Base-by-base conservation (phyloP, 495 filamentous ascomycete genomes). In the Aspergillus bertholletiae region DNA sequence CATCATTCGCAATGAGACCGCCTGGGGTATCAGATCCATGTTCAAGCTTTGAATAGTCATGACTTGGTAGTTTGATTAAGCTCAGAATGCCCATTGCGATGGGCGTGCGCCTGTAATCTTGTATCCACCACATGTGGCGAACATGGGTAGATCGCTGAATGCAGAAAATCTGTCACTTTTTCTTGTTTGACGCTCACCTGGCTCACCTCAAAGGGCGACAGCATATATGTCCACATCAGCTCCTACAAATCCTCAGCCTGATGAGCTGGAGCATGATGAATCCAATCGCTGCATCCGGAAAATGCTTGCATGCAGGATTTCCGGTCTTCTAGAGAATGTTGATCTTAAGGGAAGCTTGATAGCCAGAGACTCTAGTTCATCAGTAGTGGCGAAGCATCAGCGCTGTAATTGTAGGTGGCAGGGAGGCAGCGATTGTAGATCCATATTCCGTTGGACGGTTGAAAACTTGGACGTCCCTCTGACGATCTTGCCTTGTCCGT, bases 401-500 rank as follows among this genome's bases (percentile, higher is more conserved):
- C 27, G 1, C 18, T 11, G 32, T 17, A 24, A 30, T 7, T 20
- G 37, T 45, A n/a, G 35, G 41, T 37, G 28, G 52, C 34, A 41
- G n/a, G n/a, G n/a, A n/a, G 11, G 37, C 23, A 43, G 49, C 9
- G 21, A 22, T 21, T 27, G 45, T 30, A 17, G 49, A 51, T 48
- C 52, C 13, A 18, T 15, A 22, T 54, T 37, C 34, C 3, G 3
- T 24, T 32, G 24, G 15, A 46, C 17, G 46, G 46, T 49, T 35
- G 28, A 34, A n/a, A n/a, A n/a, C n/a, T n/a, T n/a, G n/a, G n/a
- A 13, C 20, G 30, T 24, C 39, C n/a, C 3, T 28, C 9, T 49
- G 53, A 55, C 26, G 53, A 55, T 55, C 53, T 43, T 55, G 30
- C 53, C 46, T 20, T 9, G 17, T 49, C 22, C 34, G 46, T 55